These are phyloP conservation scores for Zalaria sp. DNA, from an alignment of 2,329 filamentous ascomycete species.

Conservation along the genomic window DNA sequence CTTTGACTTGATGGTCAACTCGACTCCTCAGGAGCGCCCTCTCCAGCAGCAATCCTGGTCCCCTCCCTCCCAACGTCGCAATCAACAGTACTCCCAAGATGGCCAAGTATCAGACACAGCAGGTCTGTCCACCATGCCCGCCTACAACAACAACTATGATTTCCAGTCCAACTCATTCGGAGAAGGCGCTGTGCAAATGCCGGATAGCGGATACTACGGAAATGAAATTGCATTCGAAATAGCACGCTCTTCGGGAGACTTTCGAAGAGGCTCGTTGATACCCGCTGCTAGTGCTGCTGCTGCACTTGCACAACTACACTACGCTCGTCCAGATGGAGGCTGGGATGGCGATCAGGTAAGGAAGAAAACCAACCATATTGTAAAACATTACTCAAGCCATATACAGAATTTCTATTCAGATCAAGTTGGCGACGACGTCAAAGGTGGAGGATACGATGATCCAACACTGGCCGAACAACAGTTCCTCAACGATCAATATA, in stretches of 20 bases:
- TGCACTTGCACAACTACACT: slow-evolving; percentile 72
- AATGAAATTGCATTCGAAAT: slow-evolving; percentile 14
- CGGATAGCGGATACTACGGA: slow-evolving; percentile 8
- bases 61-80: slow-evolving; percentile 6
- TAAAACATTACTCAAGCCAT: slow-evolving; percentile 2
- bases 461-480: slow-evolving; percentile 9
- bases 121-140: slow-evolving; percentile 19
- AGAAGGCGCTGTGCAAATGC: slow-evolving; percentile 15
- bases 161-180: slow-evolving; percentile 18
- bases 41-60: slow-evolving; percentile 17
- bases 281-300: slow-evolving; percentile 68
- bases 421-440: slow-evolving; percentile 15
- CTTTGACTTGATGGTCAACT: slow-evolving; percentile 92
- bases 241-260: slow-evolving; percentile 53
- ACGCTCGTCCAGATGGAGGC: slow-evolving; percentile 60
- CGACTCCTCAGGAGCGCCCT: slow-evolving; percentile 61
- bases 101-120: slow-evolving; percentile 17
- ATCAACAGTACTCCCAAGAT: slow-evolving; percentile 11
- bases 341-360: slow-evolving; percentile 67
- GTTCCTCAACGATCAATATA: slow-evolving; percentile 9
- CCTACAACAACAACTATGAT: slow-evolving; percentile 16
- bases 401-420: slow-evolving; percentile 25
- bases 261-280: slow-evolving; percentile 46
- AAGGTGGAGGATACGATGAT: slow-evolving; percentile 6
- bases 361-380: slow-evolving; percentile 11